Percentiles rank a stretch among this genome's conserved stretches.
These are phyloP conservation scores for Botryotinia globosa DNA, from an alignment of 2,329 filamentous ascomycete genomes.

Conservation along the genomic window DNA sequence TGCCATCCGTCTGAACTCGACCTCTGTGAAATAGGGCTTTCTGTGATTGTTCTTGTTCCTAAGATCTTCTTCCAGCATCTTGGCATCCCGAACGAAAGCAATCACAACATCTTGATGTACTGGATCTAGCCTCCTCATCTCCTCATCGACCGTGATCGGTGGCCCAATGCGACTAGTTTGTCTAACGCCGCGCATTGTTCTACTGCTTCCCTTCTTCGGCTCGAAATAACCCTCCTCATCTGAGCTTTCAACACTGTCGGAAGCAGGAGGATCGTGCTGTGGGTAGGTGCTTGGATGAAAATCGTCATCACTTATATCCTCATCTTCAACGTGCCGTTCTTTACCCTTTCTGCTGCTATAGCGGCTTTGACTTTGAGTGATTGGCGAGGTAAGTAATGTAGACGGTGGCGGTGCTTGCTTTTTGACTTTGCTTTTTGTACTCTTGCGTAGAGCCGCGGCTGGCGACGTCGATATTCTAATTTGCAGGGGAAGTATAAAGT, in stretches of 20 bases:
- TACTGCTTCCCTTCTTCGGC: conserved; percentile 33
- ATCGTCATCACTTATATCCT: conserved; percentile 3
- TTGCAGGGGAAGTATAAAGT: conserved; percentile 34
- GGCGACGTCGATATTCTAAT: conserved; percentile 33
- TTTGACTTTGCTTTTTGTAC: conserved; percentile 23
- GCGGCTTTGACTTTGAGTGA: conserved; percentile 3
- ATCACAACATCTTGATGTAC: conserved; percentile 63
- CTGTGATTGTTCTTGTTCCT: conserved; percentile 56
- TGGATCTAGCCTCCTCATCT: conserved; percentile 53
- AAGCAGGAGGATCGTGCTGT: conserved; percentile 50
- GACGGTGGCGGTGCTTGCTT: conserved; percentile 46
- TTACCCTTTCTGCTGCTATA: conserved; percentile 36
- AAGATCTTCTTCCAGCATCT: conserved; percentile 57
- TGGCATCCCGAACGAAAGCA: conserved; percentile 63
- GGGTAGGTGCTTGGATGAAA: conserved; percentile 28
- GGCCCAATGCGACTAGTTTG: conserved; percentile 45
- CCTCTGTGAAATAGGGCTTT: conserved; percentile 64
- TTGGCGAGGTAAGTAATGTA: conserved; percentile 56
- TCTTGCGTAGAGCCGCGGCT: conserved; percentile 39
- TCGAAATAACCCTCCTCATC: conserved; percentile 40
- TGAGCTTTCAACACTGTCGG: conserved; percentile 38
- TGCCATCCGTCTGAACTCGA: conserved; percentile 69
- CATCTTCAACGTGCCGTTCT: conserved; percentile 28
- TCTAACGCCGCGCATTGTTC: conserved; percentile 33
- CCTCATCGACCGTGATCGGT: conserved; percentile 57